Base-by-base conservation (phyloP, 108 stramenopile genomes). In the Pseudonitzschia pungens region DNA sequence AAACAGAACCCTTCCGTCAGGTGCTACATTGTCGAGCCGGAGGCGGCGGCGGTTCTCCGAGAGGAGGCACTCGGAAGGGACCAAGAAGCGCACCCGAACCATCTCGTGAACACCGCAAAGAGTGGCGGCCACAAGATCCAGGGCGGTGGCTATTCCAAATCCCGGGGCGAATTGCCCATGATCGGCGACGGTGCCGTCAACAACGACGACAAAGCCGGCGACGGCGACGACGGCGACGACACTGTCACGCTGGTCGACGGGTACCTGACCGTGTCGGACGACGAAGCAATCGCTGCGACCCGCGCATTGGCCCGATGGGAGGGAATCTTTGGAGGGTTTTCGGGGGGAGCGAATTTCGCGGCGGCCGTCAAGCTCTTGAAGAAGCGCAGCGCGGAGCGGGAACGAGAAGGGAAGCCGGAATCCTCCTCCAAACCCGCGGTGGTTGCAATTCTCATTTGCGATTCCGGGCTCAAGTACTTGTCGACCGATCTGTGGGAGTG, bases 241-340 rank as follows among this genome's bases (percentile, higher is more conserved):
- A 53, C 9, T 53, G 52, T 11, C 42, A 43, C 18, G 5, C n/a
- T 18, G 52, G 52, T 20, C 8, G 52, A 53, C n/a, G 52, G 52
- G 5, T 53, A 53, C n/a, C 52, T 53, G 52, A 53, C 52, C 14
- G 52, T 53, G 5, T 21, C 52, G 52, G 52, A 53, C 52, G 52
- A 53, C n/a, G 88, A 68, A 12, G 91, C 85, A 20, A 75, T 92
- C 0, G 55, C 73, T 32, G 89, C 80, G 31, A 54, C 84, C 44
- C 77, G 82, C 70, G 70, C 68, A 21, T 82, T 94, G n/a, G 93
- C 93, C 22, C 75, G 69, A 64, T 90, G 86, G 48, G 91, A 94
- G 76, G 91, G 89, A 24, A 87, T 92, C 21, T 78, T 94, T 63
- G 79, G 81, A 12, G 93, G 93, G n/a, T 89, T 82, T 12, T 80